A percentile compares a stretch with the other conserved stretches of the same genome.
Evolutionary conservation across 78 protist species (phyloP).

Genomic region (Dictyostelium capitatum): DNA sequence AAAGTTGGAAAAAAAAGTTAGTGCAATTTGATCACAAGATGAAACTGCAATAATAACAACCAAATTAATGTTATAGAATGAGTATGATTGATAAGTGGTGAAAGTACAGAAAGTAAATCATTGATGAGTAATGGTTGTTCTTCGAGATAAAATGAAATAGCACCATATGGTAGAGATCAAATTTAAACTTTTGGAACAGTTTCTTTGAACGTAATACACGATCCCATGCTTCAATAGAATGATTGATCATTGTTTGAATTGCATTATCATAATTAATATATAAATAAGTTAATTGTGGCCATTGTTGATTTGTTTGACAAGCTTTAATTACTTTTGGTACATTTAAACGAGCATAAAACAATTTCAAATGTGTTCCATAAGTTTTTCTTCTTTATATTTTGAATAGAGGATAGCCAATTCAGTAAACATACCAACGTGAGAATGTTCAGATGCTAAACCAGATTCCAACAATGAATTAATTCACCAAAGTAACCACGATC

Average conservation of each 20-base stretch:
- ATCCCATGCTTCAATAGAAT: slow-evolving; percentile 97
- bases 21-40: slow-evolving; percentile 86
- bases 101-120: slow-evolving; percentile 93
- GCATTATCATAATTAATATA: slow-evolving; percentile 98
- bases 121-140: slow-evolving; percentile 89
- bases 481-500: slow-evolving; percentile 95
- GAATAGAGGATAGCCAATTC: slow-evolving; percentile 98
- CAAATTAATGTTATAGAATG: slow-evolving; percentile 73
- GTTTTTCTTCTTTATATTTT: slow-evolving; percentile 95
- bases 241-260: slow-evolving; percentile 95
- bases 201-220: slow-evolving; percentile 96
- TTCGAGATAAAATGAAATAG: slow-evolving; percentile 94
- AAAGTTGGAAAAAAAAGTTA: too few species aligned
- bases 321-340: slow-evolving; percentile 94
- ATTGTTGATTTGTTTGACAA: slow-evolving; percentile 95
- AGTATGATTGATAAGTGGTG: slow-evolving; percentile 92
- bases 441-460: slow-evolving; percentile 96
- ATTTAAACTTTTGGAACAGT: slow-evolving; percentile 93
- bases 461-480: slow-evolving; percentile 94
- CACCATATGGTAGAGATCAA: slow-evolving; percentile 96
- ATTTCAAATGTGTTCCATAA: slow-evolving; percentile 99
- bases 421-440: slow-evolving; percentile 99
- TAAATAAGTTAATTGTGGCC: slow-evolving; percentile 97
- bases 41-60: too few species aligned
- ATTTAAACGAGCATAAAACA: slow-evolving; percentile 92